Evolutionary conservation across 2,329 filamentous ascomycete genomes (phyloP).

Genomic region (Aspergillus melleus): DNA sequence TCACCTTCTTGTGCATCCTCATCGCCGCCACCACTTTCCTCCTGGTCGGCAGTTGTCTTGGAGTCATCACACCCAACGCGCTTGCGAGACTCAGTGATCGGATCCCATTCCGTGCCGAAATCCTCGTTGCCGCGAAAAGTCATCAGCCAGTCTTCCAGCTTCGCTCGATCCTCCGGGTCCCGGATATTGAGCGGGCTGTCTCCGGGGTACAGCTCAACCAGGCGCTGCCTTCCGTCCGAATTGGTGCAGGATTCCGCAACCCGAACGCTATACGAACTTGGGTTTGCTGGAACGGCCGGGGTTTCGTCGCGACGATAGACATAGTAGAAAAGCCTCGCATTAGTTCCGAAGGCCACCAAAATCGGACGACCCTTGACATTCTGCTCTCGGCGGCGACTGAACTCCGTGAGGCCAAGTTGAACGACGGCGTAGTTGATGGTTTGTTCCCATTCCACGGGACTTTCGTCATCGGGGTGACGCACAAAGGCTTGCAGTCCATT

Average conservation of each 20-base stretch:
- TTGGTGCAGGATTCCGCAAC: conserved; percentile 11
- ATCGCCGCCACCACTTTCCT: neutral
- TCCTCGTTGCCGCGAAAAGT: conserved; percentile 4
- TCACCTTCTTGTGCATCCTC: neutral
- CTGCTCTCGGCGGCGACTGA: no score
- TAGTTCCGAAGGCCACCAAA: conserved; percentile 15
- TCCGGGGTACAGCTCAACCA: conserved; percentile 14
- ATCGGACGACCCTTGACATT: conserved; percentile 6
- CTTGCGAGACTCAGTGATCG: conserved; percentile 4
- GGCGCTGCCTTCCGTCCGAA: conserved; percentile 9
- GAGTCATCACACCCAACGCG: neutral
- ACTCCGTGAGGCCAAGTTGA: conserved; percentile 6
- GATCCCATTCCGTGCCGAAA: conserved; percentile 8
- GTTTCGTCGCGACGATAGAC: conserved; percentile 1
- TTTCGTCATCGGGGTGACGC: conserved; percentile 12
- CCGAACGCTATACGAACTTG: conserved; percentile 2
- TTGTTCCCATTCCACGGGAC: conserved; percentile 13
- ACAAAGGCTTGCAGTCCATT: conserved; percentile 12
- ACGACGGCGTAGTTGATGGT: conserved; percentile 8
- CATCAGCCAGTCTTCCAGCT: conserved; percentile 13
- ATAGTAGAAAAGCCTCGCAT: conserved; percentile 19
- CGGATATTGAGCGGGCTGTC: conserved; percentile 10
- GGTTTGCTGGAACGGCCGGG: neutral
- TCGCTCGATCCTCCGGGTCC: conserved; percentile 1
- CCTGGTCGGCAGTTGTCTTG: neutral